Base-by-base conservation (phyloP, 805 yeast species). In the Wickerhamomyces silvicola region DNA sequence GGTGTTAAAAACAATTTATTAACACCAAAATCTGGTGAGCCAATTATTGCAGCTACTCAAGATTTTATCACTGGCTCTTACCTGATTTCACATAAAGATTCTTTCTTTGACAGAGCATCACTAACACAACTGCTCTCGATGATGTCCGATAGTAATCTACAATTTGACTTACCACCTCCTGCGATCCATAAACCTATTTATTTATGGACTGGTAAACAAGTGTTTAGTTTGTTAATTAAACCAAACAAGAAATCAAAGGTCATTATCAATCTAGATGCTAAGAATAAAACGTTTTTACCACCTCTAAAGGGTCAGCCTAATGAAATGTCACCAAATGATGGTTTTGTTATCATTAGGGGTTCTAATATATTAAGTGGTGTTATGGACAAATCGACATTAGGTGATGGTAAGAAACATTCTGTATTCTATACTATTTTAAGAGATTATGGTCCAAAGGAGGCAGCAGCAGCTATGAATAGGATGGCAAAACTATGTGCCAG, bases 401-500 rank as follows among this genome's bases (percentile, higher is more conserved):
- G 99, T 50, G 99, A 92, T 59, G 99, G 99, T 61, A 92, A 94
- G 57, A 92, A 92, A 57, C 94, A 85, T 53, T 87, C 97, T 6
- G 95, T 92, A 0, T 92, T 92, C 52, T 92, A 94, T 55, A 86
- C 97, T 0, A 92, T 92, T 43, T 62, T 92, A 38, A 71, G 98
- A 61, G 99, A 92, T 56, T 88, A 81, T 56, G 98, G 99, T n/a
- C 83, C 98, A 6, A 81, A 78, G 44, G 96, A 82, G 48, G 97
- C 98, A 2, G 96, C 96, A 4, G 66, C 64, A 17, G 95, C 97
- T 6, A 92, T 92, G 98, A 90, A 94, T 59, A 70, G 98, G 56
- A 88, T 92, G 97, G 96, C 99, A n/a, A 94, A 94, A 61, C 62
- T 94, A 48, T 88, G 97, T 69, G 97, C 99, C 1, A 69, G 99